These are phyloP conservation scores for Hydrangea macrophylla DNA, from an alignment of 148 eudicot species.

Conservation along the genomic window DNA sequence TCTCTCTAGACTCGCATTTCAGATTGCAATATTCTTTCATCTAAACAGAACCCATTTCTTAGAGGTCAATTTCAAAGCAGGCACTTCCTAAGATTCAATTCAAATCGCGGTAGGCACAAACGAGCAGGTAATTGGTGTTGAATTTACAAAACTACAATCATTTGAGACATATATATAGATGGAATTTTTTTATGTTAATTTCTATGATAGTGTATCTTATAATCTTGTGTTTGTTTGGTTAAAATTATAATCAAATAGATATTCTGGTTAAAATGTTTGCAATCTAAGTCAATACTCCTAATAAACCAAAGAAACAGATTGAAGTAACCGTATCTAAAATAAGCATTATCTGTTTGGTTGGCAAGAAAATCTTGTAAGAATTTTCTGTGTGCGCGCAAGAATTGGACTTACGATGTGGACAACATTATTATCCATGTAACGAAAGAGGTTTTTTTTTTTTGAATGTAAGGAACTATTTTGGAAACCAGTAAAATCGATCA, in stretches of 20 bases:
- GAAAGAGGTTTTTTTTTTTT: too few relatives aligned
- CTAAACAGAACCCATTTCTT: slow-evolving; percentile 41
- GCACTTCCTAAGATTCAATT: slow-evolving; percentile 27
- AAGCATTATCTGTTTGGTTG: background rate
- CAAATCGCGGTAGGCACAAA: slow-evolving; percentile 13
- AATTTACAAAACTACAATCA: background rate
- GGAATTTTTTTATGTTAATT: background rate
- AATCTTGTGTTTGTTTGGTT: background rate
- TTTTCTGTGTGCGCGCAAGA: too few relatives aligned
- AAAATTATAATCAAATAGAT: background rate
- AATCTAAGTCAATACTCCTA: background rate
- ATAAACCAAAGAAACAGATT: background rate
- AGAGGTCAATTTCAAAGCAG: slow-evolving; percentile 45
- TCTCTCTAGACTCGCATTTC: slow-evolving; percentile 28
- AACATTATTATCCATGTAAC: too few relatives aligned
- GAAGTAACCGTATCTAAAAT: background rate
- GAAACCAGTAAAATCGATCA: background rate
- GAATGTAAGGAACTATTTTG: background rate
- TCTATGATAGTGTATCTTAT: background rate
- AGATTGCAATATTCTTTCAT: slow-evolving; percentile 28
- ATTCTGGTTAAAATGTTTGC: background rate
- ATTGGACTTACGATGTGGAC: too few relatives aligned
- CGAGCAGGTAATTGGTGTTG: slow-evolving; percentile 29
- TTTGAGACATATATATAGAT: slow-evolving; percentile 1
- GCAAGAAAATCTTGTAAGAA: too few relatives aligned